Percentiles rank a stretch among this genome's conserved stretches.
Conservation (phyloP, 1,284 basidiomycete genomes). For the Rhodotorula sp. region DNA sequence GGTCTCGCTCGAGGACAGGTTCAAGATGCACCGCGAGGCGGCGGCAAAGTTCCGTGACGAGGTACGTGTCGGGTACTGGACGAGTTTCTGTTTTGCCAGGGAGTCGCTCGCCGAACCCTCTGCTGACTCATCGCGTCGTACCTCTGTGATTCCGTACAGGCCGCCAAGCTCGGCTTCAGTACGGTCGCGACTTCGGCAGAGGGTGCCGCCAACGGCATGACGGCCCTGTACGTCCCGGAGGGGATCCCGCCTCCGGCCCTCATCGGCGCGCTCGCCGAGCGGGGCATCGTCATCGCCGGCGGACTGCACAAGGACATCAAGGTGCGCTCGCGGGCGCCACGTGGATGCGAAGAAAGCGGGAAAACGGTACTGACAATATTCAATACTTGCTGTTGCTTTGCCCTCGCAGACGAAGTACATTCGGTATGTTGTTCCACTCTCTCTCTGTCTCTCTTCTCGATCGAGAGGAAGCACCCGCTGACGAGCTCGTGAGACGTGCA, state of each 20-base stretch:
- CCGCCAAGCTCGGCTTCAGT: constrained; percentile 69
- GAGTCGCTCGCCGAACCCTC: too few species aligned
- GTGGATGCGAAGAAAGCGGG: background rate
- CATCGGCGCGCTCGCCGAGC: constrained; percentile 56
- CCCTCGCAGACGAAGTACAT: constrained; percentile 34
- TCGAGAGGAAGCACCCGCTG: too few species aligned
- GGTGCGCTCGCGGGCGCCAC: constrained; percentile 55
- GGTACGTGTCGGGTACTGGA: background rate
- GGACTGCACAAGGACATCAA: constrained; percentile 86
- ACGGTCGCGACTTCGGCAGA: constrained; percentile 63
- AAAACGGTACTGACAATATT: background rate
- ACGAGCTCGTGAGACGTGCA: too few species aligned
- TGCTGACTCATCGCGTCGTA: background rate
- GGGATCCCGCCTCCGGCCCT: constrained; percentile 72
- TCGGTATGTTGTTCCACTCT: constrained; percentile 16
- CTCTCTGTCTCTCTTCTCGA: too few species aligned
- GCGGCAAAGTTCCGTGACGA: constrained; percentile 72
- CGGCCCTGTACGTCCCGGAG: constrained; percentile 65
- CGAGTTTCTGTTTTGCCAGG: background rate
- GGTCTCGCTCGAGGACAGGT: constrained; percentile 73
- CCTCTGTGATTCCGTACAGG: constrained; percentile 39
- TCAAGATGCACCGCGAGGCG: constrained; percentile 71
- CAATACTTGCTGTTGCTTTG: too few species aligned
- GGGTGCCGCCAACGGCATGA: constrained; percentile 89
- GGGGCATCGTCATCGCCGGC: constrained; percentile 73